Evolutionary conservation across 208 protist genomes (phyloP).

Genomic region (Trypanosomatidae sp.): DNA sequence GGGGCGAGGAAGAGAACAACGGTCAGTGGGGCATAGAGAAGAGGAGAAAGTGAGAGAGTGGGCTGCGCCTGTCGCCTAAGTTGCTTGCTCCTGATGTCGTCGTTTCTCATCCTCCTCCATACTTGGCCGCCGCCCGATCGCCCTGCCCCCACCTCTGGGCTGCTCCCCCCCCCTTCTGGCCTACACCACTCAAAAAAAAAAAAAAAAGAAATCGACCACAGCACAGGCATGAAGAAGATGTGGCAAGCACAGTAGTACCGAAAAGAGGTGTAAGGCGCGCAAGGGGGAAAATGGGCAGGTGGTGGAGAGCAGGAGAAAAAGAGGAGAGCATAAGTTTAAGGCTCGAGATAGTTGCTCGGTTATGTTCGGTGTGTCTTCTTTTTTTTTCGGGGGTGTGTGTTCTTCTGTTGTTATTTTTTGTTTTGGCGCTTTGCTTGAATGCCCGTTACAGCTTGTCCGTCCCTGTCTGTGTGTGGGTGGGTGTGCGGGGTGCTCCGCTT

Average conservation of each 20-base stretch:
- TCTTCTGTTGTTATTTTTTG: not conserved
- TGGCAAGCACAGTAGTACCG: not conserved
- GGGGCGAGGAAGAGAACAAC: not conserved
- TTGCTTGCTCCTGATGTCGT: not conserved
- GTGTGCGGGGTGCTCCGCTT: not conserved
- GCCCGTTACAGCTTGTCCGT: not conserved
- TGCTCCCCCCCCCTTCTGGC: not conserved
- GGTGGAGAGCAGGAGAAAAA: not conserved
- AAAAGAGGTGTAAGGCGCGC: not conserved
- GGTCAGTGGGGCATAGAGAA: not conserved
- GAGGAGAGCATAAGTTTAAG: not conserved
- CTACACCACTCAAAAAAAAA: not conserved
- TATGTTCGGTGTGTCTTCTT: not conserved
- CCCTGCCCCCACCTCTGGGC: not conserved
- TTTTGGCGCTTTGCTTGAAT: not conserved
- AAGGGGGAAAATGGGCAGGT: not conserved
- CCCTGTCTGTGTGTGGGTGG: not conserved
- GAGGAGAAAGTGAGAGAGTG: not conserved
- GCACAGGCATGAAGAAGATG: not conserved
- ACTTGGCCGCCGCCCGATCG: not conserved
- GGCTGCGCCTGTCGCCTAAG: not conserved
- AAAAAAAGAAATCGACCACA: conserved; percentile 1
- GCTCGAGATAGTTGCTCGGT: not conserved
- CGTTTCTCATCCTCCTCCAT: not conserved
- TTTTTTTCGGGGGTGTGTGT: not conserved